These are phyloP conservation scores for Entomortierella beljakovae DNA, from an alignment of 192 early-diverging fungal species.

Conservation along the genomic window DNA sequence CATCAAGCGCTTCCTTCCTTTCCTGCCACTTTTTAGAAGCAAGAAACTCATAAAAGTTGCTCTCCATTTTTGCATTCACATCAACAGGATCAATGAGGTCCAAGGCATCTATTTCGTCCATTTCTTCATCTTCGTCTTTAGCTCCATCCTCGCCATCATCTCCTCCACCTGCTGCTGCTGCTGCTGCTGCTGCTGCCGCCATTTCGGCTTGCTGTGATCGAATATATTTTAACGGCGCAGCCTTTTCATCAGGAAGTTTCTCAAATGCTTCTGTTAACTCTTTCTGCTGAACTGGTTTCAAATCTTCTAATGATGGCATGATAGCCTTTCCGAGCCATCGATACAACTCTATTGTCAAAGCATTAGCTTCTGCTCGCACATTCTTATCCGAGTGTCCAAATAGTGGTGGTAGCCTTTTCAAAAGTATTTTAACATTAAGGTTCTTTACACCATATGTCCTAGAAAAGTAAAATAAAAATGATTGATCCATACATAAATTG, in stretches of 20 bases:
- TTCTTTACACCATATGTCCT: constrained; percentile 86
- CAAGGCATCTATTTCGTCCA: constrained; percentile 80
- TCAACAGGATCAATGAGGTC: constrained; percentile 92
- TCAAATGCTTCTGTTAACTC: constrained; percentile 91
- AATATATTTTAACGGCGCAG: constrained; percentile 76
- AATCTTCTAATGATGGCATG: constrained; percentile 77
- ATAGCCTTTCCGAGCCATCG: constrained; percentile 93
- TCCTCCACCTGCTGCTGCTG: constrained; percentile 45
- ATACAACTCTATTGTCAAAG: constrained; percentile 81
- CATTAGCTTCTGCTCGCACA: constrained; percentile 88
- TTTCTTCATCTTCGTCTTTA: constrained; percentile 65
- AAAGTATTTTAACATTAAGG: constrained; percentile 82
- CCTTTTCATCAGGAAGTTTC: constrained; percentile 68
- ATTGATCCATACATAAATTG: neutral
- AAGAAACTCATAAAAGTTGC: constrained; percentile 81
- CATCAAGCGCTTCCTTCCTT: constrained; percentile 91
- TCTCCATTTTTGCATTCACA: constrained; percentile 87
- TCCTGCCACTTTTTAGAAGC: constrained; percentile 97
- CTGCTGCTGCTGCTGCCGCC: constrained; percentile 58
- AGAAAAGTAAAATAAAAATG: neutral
- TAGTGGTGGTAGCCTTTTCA: constrained; percentile 88
- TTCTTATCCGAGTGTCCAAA: constrained; percentile 95
- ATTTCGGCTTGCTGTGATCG: constrained; percentile 82
- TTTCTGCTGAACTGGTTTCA: constrained; percentile 96
- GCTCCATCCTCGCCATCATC: constrained; percentile 52